A percentile compares a stretch with the other conserved stretches of the same genome.
Conservation (phyloP, 495 filamentous ascomycete genomes). For the Polyplosphaeria fusca region DNA sequence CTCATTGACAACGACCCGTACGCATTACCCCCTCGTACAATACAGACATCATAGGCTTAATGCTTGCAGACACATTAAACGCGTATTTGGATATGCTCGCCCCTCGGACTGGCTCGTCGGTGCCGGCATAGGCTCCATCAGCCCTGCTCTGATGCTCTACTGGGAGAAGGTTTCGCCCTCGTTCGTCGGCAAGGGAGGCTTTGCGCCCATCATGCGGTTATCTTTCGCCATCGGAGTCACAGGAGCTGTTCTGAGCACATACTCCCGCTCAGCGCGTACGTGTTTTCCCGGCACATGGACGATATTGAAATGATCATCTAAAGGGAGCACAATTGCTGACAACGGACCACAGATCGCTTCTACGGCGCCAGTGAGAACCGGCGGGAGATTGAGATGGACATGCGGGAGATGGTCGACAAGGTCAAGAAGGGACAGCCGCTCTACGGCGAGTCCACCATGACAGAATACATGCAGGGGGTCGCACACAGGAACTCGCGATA, state of each 20-base stretch:
- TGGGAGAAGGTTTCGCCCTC: constrained; percentile 84
- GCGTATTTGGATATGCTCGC: constrained; percentile 83
- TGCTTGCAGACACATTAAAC: constrained; percentile 71
- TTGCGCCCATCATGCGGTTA: constrained; percentile 78
- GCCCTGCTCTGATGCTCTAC: constrained; percentile 67
- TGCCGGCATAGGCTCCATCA: constrained; percentile 58
- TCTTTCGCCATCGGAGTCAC: constrained; percentile 63
- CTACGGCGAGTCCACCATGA: constrained; percentile 76
- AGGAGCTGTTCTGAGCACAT: constrained; percentile 76
- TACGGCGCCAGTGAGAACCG: constrained; percentile 91
- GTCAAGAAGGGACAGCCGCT: constrained; percentile 87
- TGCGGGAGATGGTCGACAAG: constrained; percentile 94
- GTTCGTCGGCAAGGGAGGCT: constrained; percentile 71
- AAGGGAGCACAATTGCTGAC: too few relatives aligned
- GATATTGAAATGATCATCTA: too few relatives aligned
- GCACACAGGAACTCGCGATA: constrained; percentile 91
- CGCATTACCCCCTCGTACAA: constrained; percentile 32
- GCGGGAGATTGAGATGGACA: constrained; percentile 90
- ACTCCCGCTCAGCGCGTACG: constrained; percentile 67
- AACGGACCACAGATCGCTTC: constrained; percentile 61
- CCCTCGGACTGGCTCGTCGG: constrained; percentile 75
- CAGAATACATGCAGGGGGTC: constrained; percentile 88
- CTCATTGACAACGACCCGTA: constrained; percentile 99
- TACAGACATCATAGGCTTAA: constrained; percentile 33
- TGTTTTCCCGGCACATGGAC: too few relatives aligned